Evolutionary conservation across 805 yeast species (phyloP), one percentile per base, ranked within the genome.

Genomic region (Citeromyces matritensis): DNA sequence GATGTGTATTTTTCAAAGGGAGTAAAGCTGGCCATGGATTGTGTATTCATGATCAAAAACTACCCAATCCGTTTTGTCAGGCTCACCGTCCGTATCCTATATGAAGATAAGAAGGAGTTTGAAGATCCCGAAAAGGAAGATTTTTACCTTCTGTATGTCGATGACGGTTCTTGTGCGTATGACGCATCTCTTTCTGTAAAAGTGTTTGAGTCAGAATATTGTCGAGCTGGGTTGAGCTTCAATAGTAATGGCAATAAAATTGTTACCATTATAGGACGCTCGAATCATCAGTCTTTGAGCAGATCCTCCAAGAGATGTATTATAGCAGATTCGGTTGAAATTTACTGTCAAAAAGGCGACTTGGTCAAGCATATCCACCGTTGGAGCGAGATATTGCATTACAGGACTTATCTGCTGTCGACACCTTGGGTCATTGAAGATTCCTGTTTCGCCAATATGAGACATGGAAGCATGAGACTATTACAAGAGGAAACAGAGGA

Each of bases 371-470:
- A 17, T 5, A 17, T 17, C 21, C 21, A 17, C 5, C 7, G 39
- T 73, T 73, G 41, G 65, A 69, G 65, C 78, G 63, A 4, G 97
- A 88, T 42, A 82, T 71, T 48, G 76, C 75, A 61, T 85, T 86
- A 45, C 91, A 68, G 38, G 85, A 68, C 58, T 97, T 71, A 34
- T 88, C 82, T 15, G 97, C 96, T 3, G 95, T 84, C 56, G 91
- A 91, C 47, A 5, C 21, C 21, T 17, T 17, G 21, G 21, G 21
- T 17, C 21, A 17, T 17, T 17, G 21, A 17, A 17, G 21, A 17
- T 17, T 17, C 21, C 21, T 7, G 7, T 17, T 17, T 17, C 7
- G 21, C 5, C 5, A 17, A 17, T 7, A 17, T 17, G 21, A 17
- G 21, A 7, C 21, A 17, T 17, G 21, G 5, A 17, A 17, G 21